Conservation (phyloP, 1,284 basidiomycete species). For the Ganoderma boninense region DNA sequence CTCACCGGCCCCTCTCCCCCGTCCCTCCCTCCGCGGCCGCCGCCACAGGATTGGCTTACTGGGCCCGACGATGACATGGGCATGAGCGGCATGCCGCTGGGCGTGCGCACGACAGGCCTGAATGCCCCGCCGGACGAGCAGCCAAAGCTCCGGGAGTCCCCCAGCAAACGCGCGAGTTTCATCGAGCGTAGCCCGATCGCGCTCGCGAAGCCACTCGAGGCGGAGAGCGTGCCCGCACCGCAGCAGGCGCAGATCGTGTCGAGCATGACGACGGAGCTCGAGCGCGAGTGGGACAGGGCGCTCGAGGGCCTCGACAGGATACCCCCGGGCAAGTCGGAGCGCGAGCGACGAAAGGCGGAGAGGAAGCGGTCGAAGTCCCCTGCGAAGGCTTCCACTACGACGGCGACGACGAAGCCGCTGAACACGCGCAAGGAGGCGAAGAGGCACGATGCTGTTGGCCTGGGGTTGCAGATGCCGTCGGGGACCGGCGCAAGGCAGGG, state of each 20-base stretch:
- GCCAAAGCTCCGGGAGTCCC: conserved; percentile 69
- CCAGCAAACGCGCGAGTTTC: conserved; percentile 73
- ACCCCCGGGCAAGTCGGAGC: conserved; percentile 23
- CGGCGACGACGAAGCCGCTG: conserved; percentile 33
- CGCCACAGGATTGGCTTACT: conserved; percentile 74
- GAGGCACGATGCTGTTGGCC: conserved; percentile 15
- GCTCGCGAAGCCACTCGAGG: conserved; percentile 55
- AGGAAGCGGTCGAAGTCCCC: conserved; percentile 32
- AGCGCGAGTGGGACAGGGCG: conserved; percentile 32
- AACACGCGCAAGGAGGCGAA: conserved; percentile 33
- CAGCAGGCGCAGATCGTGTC: conserved; percentile 21
- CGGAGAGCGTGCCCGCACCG: conserved; percentile 43
- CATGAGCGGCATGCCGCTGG: conserved; percentile 18
- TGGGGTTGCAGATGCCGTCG: conserved; percentile 34
- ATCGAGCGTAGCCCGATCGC: conserved; percentile 60
- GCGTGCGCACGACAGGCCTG: conserved; percentile 17
- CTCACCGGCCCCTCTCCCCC: conserved; percentile 28
- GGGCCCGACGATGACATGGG: conserved; percentile 61
- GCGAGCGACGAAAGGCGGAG: conserved; percentile 27
- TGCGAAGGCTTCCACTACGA: background rate
- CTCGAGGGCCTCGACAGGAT: conserved; percentile 31
- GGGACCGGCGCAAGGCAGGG: conserved; percentile 28
- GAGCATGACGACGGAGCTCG: conserved; percentile 22
- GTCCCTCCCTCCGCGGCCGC: conserved; percentile 38
- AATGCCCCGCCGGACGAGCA: conserved; percentile 30